Evolutionary conservation across 2,329 filamentous ascomycete species (phyloP).

Genomic region (Tricladium varicosporioides): DNA sequence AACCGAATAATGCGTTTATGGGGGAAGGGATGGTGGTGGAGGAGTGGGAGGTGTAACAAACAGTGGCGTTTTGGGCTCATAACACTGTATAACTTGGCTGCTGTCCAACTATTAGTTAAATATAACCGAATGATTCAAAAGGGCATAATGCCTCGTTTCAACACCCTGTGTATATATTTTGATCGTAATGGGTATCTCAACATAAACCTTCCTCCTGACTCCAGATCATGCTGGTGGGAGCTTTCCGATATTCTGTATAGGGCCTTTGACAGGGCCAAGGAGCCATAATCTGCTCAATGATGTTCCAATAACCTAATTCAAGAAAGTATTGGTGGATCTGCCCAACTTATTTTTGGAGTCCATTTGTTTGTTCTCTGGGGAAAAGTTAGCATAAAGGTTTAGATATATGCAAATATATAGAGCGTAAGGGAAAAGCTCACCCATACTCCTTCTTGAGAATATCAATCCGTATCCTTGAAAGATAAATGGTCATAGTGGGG

Average conservation of each 20-base stretch:
- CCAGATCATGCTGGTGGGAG: neutral
- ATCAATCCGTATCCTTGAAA: slow-evolving; percentile 53
- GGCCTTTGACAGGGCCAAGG: too few relatives aligned
- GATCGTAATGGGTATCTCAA: neutral
- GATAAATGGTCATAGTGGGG: slow-evolving; percentile 58
- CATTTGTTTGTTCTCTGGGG: slow-evolving; percentile 36
- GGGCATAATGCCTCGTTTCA: too few relatives aligned
- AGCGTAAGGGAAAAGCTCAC: slow-evolving; percentile 21
- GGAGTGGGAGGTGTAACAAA: neutral
- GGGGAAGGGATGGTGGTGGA: neutral
- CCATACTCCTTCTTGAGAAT: slow-evolving; percentile 47
- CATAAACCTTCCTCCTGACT: neutral
- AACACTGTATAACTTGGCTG: neutral
- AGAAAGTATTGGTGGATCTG: too few relatives aligned
- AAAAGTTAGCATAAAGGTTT: slow-evolving; percentile 1
- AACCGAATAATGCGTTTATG: neutral
- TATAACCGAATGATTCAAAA: neutral
- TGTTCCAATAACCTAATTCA: too few relatives aligned
- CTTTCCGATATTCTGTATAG: neutral
- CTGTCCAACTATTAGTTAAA: neutral
- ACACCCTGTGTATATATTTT: too few relatives aligned
- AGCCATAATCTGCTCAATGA: too few relatives aligned
- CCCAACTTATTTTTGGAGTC: neutral
- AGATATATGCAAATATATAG: neutral
- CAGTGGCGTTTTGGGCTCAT: neutral